Percentiles rank a stretch among this genome's conserved stretches.
phyloP scores from a whole-genome alignment of 441 rosid species.

The Jatropha multifida region DNA sequence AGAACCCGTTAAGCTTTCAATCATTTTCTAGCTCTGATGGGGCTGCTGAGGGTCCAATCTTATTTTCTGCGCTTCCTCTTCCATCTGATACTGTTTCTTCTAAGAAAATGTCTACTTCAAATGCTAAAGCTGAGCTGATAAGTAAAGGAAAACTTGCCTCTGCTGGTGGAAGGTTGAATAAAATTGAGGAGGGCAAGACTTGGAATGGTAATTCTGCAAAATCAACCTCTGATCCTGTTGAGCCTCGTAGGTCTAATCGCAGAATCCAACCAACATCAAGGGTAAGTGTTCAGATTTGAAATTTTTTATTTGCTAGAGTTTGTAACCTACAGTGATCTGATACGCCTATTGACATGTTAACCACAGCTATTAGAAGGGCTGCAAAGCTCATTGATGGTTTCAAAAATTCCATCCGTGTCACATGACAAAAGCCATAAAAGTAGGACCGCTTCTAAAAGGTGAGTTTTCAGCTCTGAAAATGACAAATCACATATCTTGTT shows the following conservation, averaged over 20 bases:
- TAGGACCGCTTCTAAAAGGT: slow-evolving; percentile 63
- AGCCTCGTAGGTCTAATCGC: slow-evolving; percentile 91
- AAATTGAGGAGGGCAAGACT: slow-evolving; percentile 62
- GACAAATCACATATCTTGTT: background rate
- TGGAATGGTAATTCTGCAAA: slow-evolving; percentile 40
- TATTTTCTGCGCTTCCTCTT: slow-evolving; percentile 49
- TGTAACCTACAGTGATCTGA: background rate
- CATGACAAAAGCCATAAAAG: slow-evolving; percentile 69
- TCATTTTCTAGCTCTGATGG: slow-evolving; percentile 49
- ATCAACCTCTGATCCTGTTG: slow-evolving; percentile 43
- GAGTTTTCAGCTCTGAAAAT: slow-evolving; percentile 18
- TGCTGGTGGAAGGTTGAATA: slow-evolving; percentile 53
- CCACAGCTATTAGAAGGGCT: slow-evolving; percentile 90
- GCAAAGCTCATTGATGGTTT: slow-evolving; percentile 82
- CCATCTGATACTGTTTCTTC: slow-evolving; percentile 41
- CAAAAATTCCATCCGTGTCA: slow-evolving; percentile 75
- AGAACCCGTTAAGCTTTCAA: slow-evolving; percentile 34
- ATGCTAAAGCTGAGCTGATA: slow-evolving; percentile 39
- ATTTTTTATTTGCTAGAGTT: background rate
- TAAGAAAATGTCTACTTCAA: slow-evolving; percentile 44
- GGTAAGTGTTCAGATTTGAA: slow-evolving; percentile 43
- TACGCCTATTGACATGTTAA: slow-evolving; percentile 18
- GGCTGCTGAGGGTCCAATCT: slow-evolving; percentile 45
- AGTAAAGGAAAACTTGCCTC: slow-evolving; percentile 62
- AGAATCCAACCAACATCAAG: slow-evolving; percentile 99